Evolutionary conservation across 768 basidiomycete species (phyloP), one percentile per base, ranked within the genome.

Genomic region (Kwoniella bestiolae): DNA sequence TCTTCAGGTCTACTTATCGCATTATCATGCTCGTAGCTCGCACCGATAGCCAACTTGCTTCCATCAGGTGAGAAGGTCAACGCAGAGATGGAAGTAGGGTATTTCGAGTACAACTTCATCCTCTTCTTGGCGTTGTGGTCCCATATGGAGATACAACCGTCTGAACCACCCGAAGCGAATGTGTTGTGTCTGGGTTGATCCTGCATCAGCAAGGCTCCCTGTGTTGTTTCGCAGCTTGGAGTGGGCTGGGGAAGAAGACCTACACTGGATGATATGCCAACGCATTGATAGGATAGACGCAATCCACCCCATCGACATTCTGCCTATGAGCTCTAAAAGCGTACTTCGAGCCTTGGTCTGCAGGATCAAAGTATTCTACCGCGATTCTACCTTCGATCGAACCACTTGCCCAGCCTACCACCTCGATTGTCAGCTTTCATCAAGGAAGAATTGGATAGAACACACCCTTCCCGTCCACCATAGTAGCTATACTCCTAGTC

Each of bases 321-420:
- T 92, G 90, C 3, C 95, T 86, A 76, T 99, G 95, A 69, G 94
- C 96, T 79, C 96, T 94, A 86, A 97, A 99, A 2, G 96, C 96
- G 80, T 94, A 96, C 83, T 94, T 89, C 71, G 86, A 85, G n/a
- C 90, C 88, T 80, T 98, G 95, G 0, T 85, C 84, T 3, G 86
- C 86, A 1, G 91, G 88, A 69, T 97, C 92, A 71, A 96, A 94
- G 80, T 95, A 99, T 80, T 99, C 96, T 31, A 98, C 94, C 0
- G 94, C 93, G 63, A 98, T 96, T 25, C 96, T 86, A 1, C 96
- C 96, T 75, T 99, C 96, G 14, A 94, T 92, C 0, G 92, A 94
- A 0, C 90, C 91, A 0, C 90, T 92, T 11, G 94, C 94, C 80
- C 92, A 99, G 11, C 95, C 94, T 91, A 73, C 25, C 12, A 68